A percentile compares a stretch with the other conserved stretches of the same genome.
These are phyloP conservation scores for Suillus luteus DNA, from an alignment of 768 basidiomycete species.

Conservation along the genomic window DNA sequence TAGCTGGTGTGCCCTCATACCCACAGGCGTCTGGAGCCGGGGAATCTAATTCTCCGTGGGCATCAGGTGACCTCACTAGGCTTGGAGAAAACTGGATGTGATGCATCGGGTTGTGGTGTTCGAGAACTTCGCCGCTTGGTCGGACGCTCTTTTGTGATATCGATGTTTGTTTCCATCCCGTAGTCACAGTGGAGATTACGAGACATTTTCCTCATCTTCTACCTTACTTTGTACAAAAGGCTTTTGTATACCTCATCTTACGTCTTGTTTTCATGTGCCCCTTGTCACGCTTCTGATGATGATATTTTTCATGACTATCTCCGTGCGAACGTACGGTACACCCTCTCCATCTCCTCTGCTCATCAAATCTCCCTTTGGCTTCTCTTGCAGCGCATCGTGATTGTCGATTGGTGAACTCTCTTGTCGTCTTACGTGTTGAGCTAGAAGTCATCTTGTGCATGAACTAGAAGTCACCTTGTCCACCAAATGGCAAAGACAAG, in stretches of 20 bases:
- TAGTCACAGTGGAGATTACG: conserved; percentile 15
- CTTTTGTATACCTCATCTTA: conserved; percentile 32
- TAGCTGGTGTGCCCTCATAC: conserved; percentile 51
- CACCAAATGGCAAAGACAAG: conserved; percentile 1
- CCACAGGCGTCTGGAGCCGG: conserved; percentile 59
- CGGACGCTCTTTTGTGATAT: conserved; percentile 41
- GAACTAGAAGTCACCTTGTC: not conserved
- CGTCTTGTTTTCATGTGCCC: conserved; percentile 37
- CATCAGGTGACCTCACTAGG: conserved; percentile 53
- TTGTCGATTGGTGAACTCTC: conserved; percentile 1
- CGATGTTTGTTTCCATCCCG: conserved; percentile 22
- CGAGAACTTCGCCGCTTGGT: conserved; percentile 40
- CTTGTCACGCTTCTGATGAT: conserved; percentile 42
- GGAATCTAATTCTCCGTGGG: conserved; percentile 58
- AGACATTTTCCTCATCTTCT: conserved; percentile 14
- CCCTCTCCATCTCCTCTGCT: not conserved
- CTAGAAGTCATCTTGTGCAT: not conserved
- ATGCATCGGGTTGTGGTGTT: conserved; percentile 18
- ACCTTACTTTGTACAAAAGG: conserved; percentile 22
- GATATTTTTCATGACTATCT: conserved; percentile 42
- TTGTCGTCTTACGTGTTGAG: not conserved
- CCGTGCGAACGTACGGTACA: conserved; percentile 14
- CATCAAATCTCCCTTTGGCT: conserved; percentile 1
- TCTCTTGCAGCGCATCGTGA: not conserved
- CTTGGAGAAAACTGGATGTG: conserved; percentile 53